phyloP scores from a whole-genome alignment of 441 rosid genomes.

The Mallotus japonicus region DNA sequence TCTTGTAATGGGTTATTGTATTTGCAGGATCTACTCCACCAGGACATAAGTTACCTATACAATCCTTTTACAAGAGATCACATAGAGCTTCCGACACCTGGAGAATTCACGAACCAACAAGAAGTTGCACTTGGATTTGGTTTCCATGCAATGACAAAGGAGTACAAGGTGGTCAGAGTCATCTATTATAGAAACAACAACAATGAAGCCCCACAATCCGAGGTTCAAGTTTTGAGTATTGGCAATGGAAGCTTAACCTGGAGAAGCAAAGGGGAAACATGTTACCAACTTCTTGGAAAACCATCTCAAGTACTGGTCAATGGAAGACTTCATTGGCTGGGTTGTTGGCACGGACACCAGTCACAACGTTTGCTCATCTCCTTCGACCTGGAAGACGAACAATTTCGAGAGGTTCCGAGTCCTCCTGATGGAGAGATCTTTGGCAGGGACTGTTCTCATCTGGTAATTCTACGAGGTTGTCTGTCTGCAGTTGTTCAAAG shows the following conservation, averaged over 20 bases:
- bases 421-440: conserved; percentile 10
- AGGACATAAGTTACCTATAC: conserved; percentile 8
- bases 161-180: conserved; percentile 27
- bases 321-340: conserved; percentile 37
- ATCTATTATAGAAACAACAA: not conserved
- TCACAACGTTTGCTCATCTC: conserved; percentile 13
- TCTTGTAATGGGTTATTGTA: conserved; percentile 35
- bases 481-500: conserved; percentile 22
- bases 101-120: not conserved
- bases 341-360: not conserved
- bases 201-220: not conserved
- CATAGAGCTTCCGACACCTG: conserved; percentile 12
- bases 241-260: conserved; percentile 11
- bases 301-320: conserved; percentile 21
- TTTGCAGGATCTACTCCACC: conserved; percentile 6
- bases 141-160: conserved; percentile 15
- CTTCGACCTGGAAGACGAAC: conserved; percentile 32
- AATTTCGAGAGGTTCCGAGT: conserved; percentile 25
- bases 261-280: conserved; percentile 22
- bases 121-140: conserved; percentile 21
- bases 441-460: not conserved
- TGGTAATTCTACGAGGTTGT: conserved; percentile 24
- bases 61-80: conserved; percentile 29
- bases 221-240: conserved; percentile 25
- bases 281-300: not conserved